Base-by-base conservation (phyloP, 106 monocot genomes). In the Ottelia alismoides region DNA sequence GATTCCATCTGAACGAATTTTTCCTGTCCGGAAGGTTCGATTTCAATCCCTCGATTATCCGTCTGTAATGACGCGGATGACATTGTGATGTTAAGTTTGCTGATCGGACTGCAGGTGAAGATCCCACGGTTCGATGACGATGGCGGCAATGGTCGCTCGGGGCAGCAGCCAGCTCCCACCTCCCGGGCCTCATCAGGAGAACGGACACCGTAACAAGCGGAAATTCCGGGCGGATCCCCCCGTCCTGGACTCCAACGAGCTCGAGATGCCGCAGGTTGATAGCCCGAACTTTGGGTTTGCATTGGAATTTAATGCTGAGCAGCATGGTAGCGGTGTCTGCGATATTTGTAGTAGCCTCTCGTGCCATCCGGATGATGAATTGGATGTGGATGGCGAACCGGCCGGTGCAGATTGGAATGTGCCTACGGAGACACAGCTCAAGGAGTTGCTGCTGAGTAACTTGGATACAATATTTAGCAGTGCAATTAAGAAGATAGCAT, bases 171-270 rank as follows among this genome's bases (percentile, higher is more conserved):
- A 57, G 43, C 40, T 66, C 21, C 61, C 78, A 27, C 55, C 76
- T 4, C 58, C 87, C 28, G 60, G 65, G 11, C 51, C 77, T 30
- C 49, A 78, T 55, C 81, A 78, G 53, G 88, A 84, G 52, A 81
- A 74, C 47, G 74, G 73, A 5, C 85, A 70, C 53, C 72, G 81
- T 32, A 85, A 89, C 64, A 96, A 96, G 67, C 51, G 94, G 28
- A 96, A 96, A 52, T 88, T 81, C 27, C 67, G 88, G 10, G 81
- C 80, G 28, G 94, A 94, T 52, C 74, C 79, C n/a, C 74, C 81
- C 20, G 29, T 64, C 0, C 19, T 56, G 7, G 83, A 85, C 45
- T 66, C 55, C 16, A 57, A 51, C 53, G 48, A 51, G 16, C 61
- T 76, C 24, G 22, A 60, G 26, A 57, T 55, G 21, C 32, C 57